Conservation (phyloP, 352 stramenopile genomes). For the Phytophthora uliginosa region DNA sequence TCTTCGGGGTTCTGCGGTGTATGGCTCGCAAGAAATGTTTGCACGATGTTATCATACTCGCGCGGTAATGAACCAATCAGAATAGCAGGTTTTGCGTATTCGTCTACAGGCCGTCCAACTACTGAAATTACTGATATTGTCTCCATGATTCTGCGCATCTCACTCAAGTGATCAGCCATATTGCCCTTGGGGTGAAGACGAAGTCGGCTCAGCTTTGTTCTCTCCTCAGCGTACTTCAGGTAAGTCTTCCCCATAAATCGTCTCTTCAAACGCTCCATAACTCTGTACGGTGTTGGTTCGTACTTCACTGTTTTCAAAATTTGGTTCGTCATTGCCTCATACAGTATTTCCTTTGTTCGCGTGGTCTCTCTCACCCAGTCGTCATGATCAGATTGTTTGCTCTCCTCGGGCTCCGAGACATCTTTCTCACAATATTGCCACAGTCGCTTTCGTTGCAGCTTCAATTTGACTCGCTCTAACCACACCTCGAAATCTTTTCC, state of each 20-base stretch:
- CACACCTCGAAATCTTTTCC: conserved; percentile 10
- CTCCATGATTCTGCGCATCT: conserved; percentile 7
- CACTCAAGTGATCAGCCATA: conserved; percentile 9
- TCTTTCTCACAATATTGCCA: conserved; percentile 1
- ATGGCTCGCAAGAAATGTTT: neutral
- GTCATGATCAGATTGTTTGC: neutral
- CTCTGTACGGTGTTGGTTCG: conserved; percentile 3
- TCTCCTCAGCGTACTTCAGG: conserved; percentile 3
- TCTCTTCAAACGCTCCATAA: conserved; percentile 16
- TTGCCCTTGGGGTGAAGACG: neutral
- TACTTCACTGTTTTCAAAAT: conserved; percentile 17
- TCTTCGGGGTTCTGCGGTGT: neutral
- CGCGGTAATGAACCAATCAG: neutral
- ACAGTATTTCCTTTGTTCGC: conserved; percentile 7
- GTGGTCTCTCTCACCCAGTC: neutral
- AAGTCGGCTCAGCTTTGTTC: neutral
- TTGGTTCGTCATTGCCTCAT: conserved; percentile 8
- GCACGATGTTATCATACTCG: neutral
- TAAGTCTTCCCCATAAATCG: conserved; percentile 11
- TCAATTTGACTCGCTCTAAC: conserved; percentile 2
- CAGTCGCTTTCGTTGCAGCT: neutral
- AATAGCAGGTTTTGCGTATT: conserved; percentile 9
- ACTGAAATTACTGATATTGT: neutral
- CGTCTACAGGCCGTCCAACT: neutral
- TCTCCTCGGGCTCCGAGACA: neutral